Evolutionary conservation across 2,329 filamentous ascomycete genomes (phyloP), one percentile per base, ranked within the genome.

Genomic region (Hypomyces perniciosus): DNA sequence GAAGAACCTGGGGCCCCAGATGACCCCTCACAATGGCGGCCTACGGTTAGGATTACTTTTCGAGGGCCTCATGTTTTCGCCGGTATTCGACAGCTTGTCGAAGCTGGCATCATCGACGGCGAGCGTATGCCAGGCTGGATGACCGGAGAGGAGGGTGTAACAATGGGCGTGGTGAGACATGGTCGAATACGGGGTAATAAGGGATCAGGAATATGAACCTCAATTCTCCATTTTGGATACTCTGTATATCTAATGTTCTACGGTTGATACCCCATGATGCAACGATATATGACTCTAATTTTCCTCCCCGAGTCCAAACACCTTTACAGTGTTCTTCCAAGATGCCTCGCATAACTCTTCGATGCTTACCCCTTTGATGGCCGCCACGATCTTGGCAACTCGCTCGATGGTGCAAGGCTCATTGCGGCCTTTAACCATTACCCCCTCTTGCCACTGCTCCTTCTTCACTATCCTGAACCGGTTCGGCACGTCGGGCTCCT

Each of bases 351-450:
- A 89, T 20, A 99, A 85, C 63, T 92, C 86, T 63, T 95, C 84
- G 1, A 95, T 78, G 4, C 77, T 70, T 4, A 96, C 75, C 0
- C 80, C 88, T 68, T 96, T 96, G 56, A 97, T 86, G 39, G 79
- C 83, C 1, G 93, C 92, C 57, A 99, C 84, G 46, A 92, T 88
- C 66, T 86, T 84, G n/a, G 90, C 93, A 10, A 99, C 88, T 48
- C 86, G 83, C 57, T 85, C 83, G 57, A 99, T 96, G 48, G 81
- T 86, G 60, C 86, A 91, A 8, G 92, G 89, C 69, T 99, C 93
- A 65, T 99, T 99, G 54, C 93, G 81, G 1, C 92, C 90, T 72
- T 97, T 99, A 48, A 99, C 81, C 88, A 96, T 92, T 38, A 78
- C 78, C 0, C 91, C 92, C 61, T 88, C 83, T 41, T 81, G 80